These are phyloP conservation scores for Lolium rigidum DNA, from an alignment of 176 grass and related monocot genomes.

Conservation along the genomic window DNA sequence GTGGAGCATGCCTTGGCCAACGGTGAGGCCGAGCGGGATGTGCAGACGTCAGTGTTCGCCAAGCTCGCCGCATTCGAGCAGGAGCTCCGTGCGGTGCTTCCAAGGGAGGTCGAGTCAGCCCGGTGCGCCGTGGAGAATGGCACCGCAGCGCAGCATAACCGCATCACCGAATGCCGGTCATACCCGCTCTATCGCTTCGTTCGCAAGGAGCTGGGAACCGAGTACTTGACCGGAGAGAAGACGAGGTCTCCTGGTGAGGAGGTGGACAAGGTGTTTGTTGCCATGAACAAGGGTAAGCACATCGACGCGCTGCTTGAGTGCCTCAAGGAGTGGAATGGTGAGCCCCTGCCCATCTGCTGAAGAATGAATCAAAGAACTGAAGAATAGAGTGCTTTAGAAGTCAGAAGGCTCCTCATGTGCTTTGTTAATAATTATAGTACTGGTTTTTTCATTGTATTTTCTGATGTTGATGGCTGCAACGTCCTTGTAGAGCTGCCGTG, in stretches of 20 bases:
- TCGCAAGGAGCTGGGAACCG: not conserved
- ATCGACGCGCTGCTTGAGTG: too few species aligned
- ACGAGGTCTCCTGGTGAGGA: not conserved
- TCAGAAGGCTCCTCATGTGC: too few species aligned
- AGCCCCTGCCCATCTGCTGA: conserved; percentile 67
- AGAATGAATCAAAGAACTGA: not conserved
- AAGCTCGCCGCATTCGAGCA: too few species aligned
- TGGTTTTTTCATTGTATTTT: not conserved
- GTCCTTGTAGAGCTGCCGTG: not conserved
- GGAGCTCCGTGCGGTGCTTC: too few species aligned
- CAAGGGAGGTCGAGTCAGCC: not conserved
- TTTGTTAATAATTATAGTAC: too few species aligned
- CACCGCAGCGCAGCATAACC: not conserved
- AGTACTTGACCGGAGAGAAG: conserved; percentile 4
- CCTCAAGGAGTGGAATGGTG: too few species aligned
- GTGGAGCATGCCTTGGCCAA: too few species aligned
- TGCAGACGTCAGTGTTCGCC: too few species aligned
- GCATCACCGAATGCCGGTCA: not conserved
- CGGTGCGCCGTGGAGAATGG: not conserved
- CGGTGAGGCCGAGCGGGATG: too few species aligned
- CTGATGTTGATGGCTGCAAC: not conserved
- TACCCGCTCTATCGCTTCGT: not conserved
- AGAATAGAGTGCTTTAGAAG: too few species aligned
- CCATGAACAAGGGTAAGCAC: too few species aligned
- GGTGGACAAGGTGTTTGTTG: too few species aligned